Percentiles rank a stretch among this genome's conserved stretches.
Evolutionary conservation across 2,329 filamentous ascomycete species (phyloP).

Genomic region (Gliomastix tumulicola): DNA sequence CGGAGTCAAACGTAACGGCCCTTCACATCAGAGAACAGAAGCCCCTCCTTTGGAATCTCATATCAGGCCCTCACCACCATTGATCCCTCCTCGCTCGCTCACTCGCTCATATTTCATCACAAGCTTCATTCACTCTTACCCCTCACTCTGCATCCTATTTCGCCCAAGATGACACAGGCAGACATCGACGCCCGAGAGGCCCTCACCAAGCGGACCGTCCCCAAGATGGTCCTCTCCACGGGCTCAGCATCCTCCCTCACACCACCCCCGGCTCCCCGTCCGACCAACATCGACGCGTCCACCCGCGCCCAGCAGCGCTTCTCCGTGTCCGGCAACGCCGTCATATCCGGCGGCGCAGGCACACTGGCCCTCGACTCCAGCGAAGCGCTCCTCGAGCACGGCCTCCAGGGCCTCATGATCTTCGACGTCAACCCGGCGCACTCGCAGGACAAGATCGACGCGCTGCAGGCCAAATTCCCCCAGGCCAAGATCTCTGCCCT

Average conservation of each 20-base stretch:
- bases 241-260: conserved; percentile 2
- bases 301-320: conserved; percentile 17
- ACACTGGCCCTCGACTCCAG: conserved; percentile 29
- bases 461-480: conserved; percentile 11
- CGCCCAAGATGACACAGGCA: too few species aligned
- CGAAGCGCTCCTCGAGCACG: conserved; percentile 62
- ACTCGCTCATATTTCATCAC: too few species aligned
- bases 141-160: too few species aligned
- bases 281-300: conserved; percentile 3
- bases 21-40: too few species aligned
- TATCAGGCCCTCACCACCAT: too few species aligned
- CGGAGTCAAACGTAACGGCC: too few species aligned
- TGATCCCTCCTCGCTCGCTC: too few species aligned
- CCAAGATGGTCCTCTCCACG: conserved; percentile 15
- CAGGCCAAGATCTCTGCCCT: conserved; percentile 5
- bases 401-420: conserved; percentile 49
- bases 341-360: conserved; percentile 50
- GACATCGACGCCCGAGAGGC: conserved; percentile 11
- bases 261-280: conserved; percentile 3
- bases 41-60: too few species aligned
- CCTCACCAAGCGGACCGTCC: conserved; percentile 14
- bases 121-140: too few species aligned
- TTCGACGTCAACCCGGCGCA: conserved; percentile 48
- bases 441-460: conserved; percentile 14
- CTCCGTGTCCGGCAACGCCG: conserved; percentile 18